Conservation (phyloP, 306 rosid genomes). For the Carpinus viminea region DNA sequence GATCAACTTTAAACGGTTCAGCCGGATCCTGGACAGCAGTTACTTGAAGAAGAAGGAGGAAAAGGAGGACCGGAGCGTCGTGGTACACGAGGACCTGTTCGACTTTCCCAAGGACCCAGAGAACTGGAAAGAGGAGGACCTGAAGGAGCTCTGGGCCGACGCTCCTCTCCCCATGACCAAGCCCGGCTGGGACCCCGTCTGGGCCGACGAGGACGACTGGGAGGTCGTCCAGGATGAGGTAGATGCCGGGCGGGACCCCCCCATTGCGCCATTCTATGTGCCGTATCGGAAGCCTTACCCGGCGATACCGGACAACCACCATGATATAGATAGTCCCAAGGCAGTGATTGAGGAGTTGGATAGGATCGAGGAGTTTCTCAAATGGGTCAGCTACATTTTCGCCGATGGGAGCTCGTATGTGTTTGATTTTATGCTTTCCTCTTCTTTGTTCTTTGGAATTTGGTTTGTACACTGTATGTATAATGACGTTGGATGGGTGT, state of each 20-base stretch:
- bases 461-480: neutral
- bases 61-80: conserved; percentile 14
- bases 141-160: conserved; percentile 75
- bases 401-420: conserved; percentile 87
- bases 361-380: conserved; percentile 91
- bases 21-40: conserved; percentile 31
- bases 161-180: conserved; percentile 48
- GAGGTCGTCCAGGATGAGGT: conserved; percentile 42
- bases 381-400: conserved; percentile 89
- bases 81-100: conserved; percentile 33
- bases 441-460: neutral
- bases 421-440: neutral
- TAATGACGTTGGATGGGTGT: neutral
- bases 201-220: conserved; percentile 67
- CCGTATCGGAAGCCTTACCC: conserved; percentile 71
- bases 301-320: conserved; percentile 52
- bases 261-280: conserved; percentile 75
- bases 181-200: conserved; percentile 90
- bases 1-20: conserved; percentile 32
- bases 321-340: conserved; percentile 50
- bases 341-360: conserved; percentile 78
- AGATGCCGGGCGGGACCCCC: conserved; percentile 53
- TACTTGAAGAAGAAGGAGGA: conserved; percentile 26
- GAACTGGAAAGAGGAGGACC: conserved; percentile 71
- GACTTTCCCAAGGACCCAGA: conserved; percentile 75